Percentiles rank a stretch among this genome's conserved stretches.
phyloP scores from a whole-genome alignment of 768 basidiomycete genomes.

The Mycena epipterygia region DNA sequence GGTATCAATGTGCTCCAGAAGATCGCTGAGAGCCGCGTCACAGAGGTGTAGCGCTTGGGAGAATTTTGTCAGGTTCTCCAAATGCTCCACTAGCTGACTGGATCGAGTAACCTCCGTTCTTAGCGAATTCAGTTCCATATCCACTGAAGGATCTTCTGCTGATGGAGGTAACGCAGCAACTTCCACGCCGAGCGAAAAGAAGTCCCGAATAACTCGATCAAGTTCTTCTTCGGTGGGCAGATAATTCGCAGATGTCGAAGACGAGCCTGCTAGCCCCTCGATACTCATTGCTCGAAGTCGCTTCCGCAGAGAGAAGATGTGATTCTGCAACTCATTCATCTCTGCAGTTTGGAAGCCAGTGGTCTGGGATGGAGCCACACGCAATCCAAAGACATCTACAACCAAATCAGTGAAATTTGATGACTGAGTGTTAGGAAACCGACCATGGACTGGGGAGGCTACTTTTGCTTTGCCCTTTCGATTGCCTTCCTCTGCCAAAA shows the following conservation, averaged over 20 bases:
- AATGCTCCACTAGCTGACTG: constrained; percentile 60
- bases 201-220: constrained; percentile 59
- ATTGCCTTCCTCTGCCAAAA: too few species aligned
- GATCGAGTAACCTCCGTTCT: constrained; percentile 70
- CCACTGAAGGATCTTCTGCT: constrained; percentile 54
- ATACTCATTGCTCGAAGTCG: constrained; percentile 74
- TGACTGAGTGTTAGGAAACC: not conserved
- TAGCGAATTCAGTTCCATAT: constrained; percentile 75
- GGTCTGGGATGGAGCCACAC: constrained; percentile 49
- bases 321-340: constrained; percentile 60
- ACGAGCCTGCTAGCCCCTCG: constrained; percentile 59
- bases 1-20: constrained; percentile 89
- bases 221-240: constrained; percentile 68
- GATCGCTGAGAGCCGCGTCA: constrained; percentile 85
- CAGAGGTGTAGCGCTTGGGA: constrained; percentile 64
- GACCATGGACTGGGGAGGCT: constrained; percentile 23
- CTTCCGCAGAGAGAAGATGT: constrained; percentile 68
- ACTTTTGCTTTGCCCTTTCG: too few species aligned
- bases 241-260: constrained; percentile 36
- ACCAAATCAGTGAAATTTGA: constrained; percentile 1
- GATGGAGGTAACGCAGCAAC: constrained; percentile 61
- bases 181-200: constrained; percentile 61
- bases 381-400: constrained; percentile 71
- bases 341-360: constrained; percentile 53
- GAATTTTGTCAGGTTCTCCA: constrained; percentile 71